Base-by-base conservation (phyloP, 2,329 filamentous ascomycete species). In the Paraphaeosphaeria sporulosa region DNA sequence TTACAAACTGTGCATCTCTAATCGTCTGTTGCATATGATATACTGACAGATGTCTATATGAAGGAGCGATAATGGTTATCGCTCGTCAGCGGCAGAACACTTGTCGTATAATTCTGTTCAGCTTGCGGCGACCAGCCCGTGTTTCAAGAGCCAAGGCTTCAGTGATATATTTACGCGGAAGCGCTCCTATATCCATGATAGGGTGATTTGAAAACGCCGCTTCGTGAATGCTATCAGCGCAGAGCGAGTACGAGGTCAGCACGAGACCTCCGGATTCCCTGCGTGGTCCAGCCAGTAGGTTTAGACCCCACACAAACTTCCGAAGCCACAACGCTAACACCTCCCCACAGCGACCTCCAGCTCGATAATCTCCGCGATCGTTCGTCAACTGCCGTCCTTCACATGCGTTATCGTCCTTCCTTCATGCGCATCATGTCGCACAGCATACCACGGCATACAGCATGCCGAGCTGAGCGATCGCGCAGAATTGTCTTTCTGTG, bases 261-360 rank as follows among this genome's bases (percentile, higher is more conserved):
- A 52, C 36, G 21, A 42, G 15, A 15, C 21, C 19, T 12, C 25
- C 50, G 42, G 34, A n/a, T 17, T 9, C 19, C 40, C 17, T 43
- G n/a, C 42, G 42, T 19, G 13, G 40, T 17, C 2, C 44, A 21
- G 44, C 25, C 44, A 47, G 10, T 19, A 21, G 23, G 19, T 23
- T 38, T 23, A 25, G 38, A 43, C 51, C 51, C 51, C 51, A 52
- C 34, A 42, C 50, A 52, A 40, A 52, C 34, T 21, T 42, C 51
- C 51, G 51, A 34, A 38, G 23, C 38, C 51, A n/a, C 15, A 54
- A 44, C 36, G 51, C 51, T 54, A 54, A 38, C 21, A 15, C 51
- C 30, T 38, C 12, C 12, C 36, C 25, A 17, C 17, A 3, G 23
- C 23, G 44, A 7, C 23, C 13, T 47, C 12, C 15, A 7, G 4